phyloP scores from a whole-genome alignment of 139 green algal species.

The Chlorella vulgaris region DNA sequence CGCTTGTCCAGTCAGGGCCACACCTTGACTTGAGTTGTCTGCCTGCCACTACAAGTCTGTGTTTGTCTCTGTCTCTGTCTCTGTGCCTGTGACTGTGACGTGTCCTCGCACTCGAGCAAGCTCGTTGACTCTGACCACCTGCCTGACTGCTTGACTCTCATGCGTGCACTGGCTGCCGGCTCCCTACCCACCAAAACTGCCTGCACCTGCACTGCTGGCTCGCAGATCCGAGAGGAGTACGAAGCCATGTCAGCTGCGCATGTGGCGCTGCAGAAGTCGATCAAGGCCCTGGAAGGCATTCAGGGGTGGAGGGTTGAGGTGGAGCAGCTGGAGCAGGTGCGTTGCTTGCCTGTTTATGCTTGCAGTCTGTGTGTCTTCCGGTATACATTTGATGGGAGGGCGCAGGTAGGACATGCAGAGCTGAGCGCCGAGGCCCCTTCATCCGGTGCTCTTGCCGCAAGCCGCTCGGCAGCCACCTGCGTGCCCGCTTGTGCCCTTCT shows the following conservation, averaged over 20 bases:
- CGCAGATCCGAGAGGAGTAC: constrained; percentile 27
- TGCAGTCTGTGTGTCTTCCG: not conserved
- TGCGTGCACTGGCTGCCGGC: no score
- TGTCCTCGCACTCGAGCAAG: no score
- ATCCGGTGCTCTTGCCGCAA: no score
- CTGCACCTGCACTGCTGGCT: not conserved
- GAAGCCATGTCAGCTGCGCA: constrained; percentile 10
- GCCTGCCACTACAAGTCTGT: no score
- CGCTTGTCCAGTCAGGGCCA: no score
- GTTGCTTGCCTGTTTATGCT: no score
- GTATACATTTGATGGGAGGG: not conserved
- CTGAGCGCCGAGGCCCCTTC: no score
- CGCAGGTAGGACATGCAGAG: not conserved
- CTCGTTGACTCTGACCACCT: no score
- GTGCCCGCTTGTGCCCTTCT: not conserved
- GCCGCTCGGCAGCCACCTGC: not conserved
- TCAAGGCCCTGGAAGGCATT: constrained; percentile 23
- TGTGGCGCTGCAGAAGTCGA: constrained; percentile 2
- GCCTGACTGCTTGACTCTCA: no score
- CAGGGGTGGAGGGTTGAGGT: constrained; percentile 41
- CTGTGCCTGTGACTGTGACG: no score
- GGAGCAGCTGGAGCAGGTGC: constrained; percentile 25
- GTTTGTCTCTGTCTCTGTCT: no score
- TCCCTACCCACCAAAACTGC: not conserved
- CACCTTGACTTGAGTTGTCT: no score